Base-by-base conservation (phyloP, 179 eudicot genomes). In the Silene vulgaris region DNA sequence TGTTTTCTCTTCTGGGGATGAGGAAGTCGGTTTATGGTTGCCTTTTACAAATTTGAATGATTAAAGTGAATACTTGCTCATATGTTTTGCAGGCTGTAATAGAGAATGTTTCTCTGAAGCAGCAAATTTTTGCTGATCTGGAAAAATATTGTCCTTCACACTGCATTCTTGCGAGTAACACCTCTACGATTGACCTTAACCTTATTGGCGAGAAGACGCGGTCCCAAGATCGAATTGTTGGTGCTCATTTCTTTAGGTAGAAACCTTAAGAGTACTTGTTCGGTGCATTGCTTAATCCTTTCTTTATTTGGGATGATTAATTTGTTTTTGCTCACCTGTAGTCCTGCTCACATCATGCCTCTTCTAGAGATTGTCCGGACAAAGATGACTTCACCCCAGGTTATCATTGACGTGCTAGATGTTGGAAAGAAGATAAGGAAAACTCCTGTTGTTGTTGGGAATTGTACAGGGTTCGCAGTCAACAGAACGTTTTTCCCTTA, bases 391-490 rank as follows among this genome's bases (percentile, higher is more conserved):
- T 92, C 97, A 54, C 87, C 99, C 13, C 99, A 95, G 89, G 92
- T 80, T 37, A 87, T 92, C 67, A 86, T 92, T 12, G 99, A 95
- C 77, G 85, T 92, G 63, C 81, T 92, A 48, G 95, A 95, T 82
- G 87, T 94, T 32, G 98, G 98, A 59, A 94, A 94, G 77, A 94
- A 84, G 87, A 92, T 94, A 72, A 91, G 72, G 84, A 94, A 94
- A 85, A 94, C 97, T 37, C 97, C 96, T 43, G 86, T 94, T 52
- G 91, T 94, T 48, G 98, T 94, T 61, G 97, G 98, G 62, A 94
- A 94, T 69, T 92, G 98, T 86, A 94, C 98, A 17, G 98, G 97
- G 37, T 94, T 94, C 83, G 98, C 97, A 75, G 98, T 94, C 80
- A 92, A 90, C 76, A 85, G 98, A 79, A 92, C 88, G 87, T 92